Conservation (phyloP, 768 basidiomycete genomes). For the Hygrophoropsis aurantiaca region DNA sequence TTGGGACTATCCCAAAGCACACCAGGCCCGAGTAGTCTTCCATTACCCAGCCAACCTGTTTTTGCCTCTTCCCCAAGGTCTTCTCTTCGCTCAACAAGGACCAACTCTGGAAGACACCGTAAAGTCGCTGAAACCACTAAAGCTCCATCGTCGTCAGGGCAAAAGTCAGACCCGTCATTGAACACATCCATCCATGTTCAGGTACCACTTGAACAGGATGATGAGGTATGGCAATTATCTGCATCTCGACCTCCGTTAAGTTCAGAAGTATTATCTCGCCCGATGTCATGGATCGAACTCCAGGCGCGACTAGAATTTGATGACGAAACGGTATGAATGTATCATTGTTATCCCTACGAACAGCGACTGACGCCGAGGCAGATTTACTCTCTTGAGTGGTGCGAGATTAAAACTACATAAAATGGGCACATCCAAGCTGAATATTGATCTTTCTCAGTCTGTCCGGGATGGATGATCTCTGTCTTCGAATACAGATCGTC, state of each 20-base stretch:
- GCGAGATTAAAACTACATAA: neutral
- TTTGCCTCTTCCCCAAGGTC: neutral
- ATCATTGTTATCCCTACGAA: neutral
- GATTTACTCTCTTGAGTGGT: constrained; percentile 31
- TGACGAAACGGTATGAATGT: constrained; percentile 40
- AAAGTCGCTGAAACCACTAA: no score
- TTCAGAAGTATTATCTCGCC: constrained; percentile 30
- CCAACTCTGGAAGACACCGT: no score
- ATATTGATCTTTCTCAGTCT: constrained; percentile 26
- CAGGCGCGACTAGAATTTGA: constrained; percentile 30
- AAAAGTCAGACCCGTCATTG: constrained; percentile 4
- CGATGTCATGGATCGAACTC: constrained; percentile 27
- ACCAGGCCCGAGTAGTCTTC: no score
- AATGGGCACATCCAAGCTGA: neutral
- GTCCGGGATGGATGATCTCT: constrained; percentile 35
- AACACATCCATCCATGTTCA: constrained; percentile 6
- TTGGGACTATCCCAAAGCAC: no score
- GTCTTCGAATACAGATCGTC: constrained; percentile 42
- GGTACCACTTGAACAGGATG: constrained; percentile 11
- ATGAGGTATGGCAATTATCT: constrained; percentile 40
- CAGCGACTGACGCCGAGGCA: constrained; percentile 5
- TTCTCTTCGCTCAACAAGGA: no score
- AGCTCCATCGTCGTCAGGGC: neutral
- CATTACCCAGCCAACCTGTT: no score
- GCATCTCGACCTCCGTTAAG: constrained; percentile 38